phyloP scores from a whole-genome alignment of 2,329 filamentous ascomycete species.

The Eutypa lata region DNA sequence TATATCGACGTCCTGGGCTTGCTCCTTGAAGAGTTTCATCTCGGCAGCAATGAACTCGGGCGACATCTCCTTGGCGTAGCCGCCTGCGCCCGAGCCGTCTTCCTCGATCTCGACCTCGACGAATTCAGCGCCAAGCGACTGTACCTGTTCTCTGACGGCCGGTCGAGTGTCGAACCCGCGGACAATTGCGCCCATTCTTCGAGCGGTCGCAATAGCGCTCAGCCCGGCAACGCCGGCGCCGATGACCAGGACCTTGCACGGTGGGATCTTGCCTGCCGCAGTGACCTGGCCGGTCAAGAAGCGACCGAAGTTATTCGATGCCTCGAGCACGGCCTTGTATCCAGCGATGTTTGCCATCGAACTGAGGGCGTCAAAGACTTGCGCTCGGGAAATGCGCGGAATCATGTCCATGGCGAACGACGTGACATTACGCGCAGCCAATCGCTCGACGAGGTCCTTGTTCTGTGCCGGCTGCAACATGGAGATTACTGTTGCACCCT shows the following conservation, averaged over 20 bases:
- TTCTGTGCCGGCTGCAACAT: constrained; percentile 84
- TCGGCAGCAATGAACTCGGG: constrained; percentile 90
- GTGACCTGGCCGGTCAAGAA: constrained; percentile 89
- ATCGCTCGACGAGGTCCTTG: constrained; percentile 67
- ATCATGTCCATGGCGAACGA: constrained; percentile 92
- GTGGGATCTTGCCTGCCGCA: constrained; percentile 85
- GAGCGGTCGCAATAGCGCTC: constrained; percentile 82
- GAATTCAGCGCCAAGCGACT: constrained; percentile 86
- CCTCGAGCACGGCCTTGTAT: constrained; percentile 88
- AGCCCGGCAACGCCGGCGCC: constrained; percentile 86
- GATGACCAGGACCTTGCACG: constrained; percentile 86
- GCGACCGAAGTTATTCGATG: constrained; percentile 83
- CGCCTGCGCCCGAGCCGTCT: constrained; percentile 78
- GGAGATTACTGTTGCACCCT: constrained; percentile 73
- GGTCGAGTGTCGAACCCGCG: constrained; percentile 87
- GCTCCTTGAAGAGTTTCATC: constrained; percentile 88
- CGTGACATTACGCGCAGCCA: constrained; percentile 69
- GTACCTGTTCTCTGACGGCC: constrained; percentile 85
- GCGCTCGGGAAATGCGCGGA: constrained; percentile 82
- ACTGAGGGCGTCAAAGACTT: constrained; percentile 83
- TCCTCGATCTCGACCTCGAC: constrained; percentile 83
- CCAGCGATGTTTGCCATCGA: constrained; percentile 95
- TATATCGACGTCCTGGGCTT: constrained; percentile 85
- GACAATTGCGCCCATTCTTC: constrained; percentile 83
- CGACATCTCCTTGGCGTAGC: constrained; percentile 92